Evolutionary conservation across 2,329 filamentous ascomycete genomes (phyloP), one percentile per base, ranked within the genome.

Genomic region (Neoarthrinium moseri): DNA sequence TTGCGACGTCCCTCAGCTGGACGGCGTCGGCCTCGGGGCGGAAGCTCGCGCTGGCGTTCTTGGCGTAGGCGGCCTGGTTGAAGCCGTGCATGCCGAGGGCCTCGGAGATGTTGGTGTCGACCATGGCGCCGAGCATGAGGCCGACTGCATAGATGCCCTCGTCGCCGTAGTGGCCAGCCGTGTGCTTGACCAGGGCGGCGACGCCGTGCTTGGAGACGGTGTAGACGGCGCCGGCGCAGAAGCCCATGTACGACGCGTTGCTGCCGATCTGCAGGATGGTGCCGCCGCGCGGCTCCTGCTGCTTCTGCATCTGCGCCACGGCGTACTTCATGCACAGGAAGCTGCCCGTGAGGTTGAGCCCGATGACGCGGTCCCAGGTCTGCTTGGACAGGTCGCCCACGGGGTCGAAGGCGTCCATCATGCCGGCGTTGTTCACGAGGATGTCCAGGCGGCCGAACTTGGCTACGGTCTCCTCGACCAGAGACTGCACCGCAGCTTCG

Each of bases 361-460:
- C 69, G 27, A 84, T 68, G 5, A 83, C 73, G 4, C 65, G 65
- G 48, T 82, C 71, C 78, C 78, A 83, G 2, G 70, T 54, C 2
- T 60, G 61, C 47, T 67, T 65, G 17, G 73, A 66, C 41, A 73
- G 59, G 6, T 68, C 66, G 13, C 73, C 79, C 0, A 74, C 74
- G 0, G 77, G 72, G 34, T 77, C 72, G 52, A 83, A 80, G 22
- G 62, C 65, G 55, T 83, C 80, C 66, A 80, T 76, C 46, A 83
- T 68, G 18, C 74, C 80, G 8, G 78, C 78, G 49, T 78, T 79
- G 63, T 81, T 81, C 55, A 83, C 61, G 5, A 84, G 64, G n/a
- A 81, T 65, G 59, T 84, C 80, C 15, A 80, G 59, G n/a, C 66
- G 64, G 22, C 68, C 69, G 49, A 75, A 78, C 17, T 48, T 51